Conservation (phyloP, 2,329 filamentous ascomycete species). For the Sclerotinia trifoliorum region DNA sequence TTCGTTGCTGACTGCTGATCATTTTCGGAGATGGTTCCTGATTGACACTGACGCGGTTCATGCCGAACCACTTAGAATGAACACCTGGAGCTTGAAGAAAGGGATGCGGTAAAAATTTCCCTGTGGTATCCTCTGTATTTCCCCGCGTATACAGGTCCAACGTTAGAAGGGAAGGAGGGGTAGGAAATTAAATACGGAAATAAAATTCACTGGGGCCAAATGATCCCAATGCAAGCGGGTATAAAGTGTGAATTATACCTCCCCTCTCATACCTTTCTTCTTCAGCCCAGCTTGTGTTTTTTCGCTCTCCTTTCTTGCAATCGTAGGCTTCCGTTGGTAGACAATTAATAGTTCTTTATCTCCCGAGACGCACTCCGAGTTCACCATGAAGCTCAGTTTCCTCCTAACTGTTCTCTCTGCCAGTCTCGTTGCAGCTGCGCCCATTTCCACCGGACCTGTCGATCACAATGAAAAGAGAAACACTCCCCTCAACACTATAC, state of each 20-base stretch:
- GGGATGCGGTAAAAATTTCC: not conserved
- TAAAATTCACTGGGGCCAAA: not conserved
- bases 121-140: not conserved
- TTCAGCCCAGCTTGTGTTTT: slow-evolving; percentile 10
- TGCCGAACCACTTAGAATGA: not conserved
- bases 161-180: not conserved
- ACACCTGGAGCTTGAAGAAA: not conserved
- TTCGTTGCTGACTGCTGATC: not conserved
- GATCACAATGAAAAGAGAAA: slow-evolving; percentile 23
- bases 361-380: not conserved
- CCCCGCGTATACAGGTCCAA: slow-evolving; percentile 5
- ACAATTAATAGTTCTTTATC: not conserved
- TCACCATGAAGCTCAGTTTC: slow-evolving; percentile 17
- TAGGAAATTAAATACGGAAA: not conserved
- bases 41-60: not conserved
- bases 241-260: slow-evolving; percentile 11
- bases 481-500: slow-evolving; percentile 32
- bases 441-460: slow-evolving; percentile 5
- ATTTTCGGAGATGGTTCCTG: slow-evolving; percentile 4
- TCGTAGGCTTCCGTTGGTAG: not conserved
- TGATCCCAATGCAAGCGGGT: not conserved
- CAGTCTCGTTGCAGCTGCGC: slow-evolving; percentile 25
- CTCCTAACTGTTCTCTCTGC: slow-evolving; percentile 22
- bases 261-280: not conserved
- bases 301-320: not conserved